These are phyloP conservation scores for Senna tora DNA, from an alignment of 306 rosid species.

Conservation along the genomic window DNA sequence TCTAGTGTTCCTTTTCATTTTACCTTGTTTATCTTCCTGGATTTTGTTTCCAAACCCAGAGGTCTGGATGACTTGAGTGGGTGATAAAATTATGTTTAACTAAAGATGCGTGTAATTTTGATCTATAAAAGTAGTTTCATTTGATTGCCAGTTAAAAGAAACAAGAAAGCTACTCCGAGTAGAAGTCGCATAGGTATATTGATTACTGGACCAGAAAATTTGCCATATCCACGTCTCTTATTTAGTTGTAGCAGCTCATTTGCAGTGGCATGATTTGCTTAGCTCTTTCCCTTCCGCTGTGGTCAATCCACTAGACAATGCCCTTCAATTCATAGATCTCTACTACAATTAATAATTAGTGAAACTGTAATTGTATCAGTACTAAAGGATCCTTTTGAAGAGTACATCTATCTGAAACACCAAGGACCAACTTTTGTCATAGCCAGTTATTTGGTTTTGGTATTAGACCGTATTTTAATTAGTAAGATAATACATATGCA, in stretches of 20 bases:
- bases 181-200: slow-evolving; percentile 10
- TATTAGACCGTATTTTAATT: too few relatives aligned
- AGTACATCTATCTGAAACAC: background rate
- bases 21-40: slow-evolving; percentile 8
- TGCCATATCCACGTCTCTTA: slow-evolving; percentile 20
- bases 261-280: slow-evolving; percentile 1
- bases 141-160: slow-evolving; percentile 13
- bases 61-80: background rate
- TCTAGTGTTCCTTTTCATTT: background rate
- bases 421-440: background rate
- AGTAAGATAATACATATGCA: too few relatives aligned
- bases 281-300: background rate
- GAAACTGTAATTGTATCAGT: background rate
- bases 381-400: background rate
- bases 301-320: background rate
- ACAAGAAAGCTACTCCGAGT: background rate
- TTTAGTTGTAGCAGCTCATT: slow-evolving; percentile 2
- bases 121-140: background rate
- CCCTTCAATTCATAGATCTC: background rate
- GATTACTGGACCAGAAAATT: background rate
- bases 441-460: background rate
- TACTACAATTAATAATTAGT: background rate
- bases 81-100: slow-evolving; percentile 9
- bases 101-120: background rate
- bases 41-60: slow-evolving; percentile 2